phyloP scores from a whole-genome alignment of 2,329 filamentous ascomycete genomes.

The Trichophyton benhamiae region DNA sequence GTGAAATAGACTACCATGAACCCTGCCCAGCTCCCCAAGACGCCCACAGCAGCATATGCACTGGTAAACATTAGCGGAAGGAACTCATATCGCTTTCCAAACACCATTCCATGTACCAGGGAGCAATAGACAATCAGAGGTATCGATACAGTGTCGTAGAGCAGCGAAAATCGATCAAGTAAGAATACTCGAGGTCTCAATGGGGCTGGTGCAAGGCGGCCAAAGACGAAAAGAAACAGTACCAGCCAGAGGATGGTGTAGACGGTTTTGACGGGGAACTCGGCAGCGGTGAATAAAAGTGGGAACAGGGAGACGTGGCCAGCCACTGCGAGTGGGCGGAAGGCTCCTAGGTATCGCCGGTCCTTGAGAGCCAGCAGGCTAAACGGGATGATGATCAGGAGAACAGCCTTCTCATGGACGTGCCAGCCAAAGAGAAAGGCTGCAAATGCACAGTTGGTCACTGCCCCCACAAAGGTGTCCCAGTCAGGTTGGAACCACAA shows the following conservation, averaged over 20 bases:
- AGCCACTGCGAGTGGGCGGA: conserved; percentile 79
- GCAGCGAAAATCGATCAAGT: conserved; percentile 75
- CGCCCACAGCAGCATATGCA: conserved; percentile 85
- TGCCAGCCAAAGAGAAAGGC: conserved; percentile 98
- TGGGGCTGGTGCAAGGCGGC: conserved; percentile 73
- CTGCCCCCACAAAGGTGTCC: conserved; percentile 77
- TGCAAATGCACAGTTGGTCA: conserved; percentile 87
- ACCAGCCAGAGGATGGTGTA: conserved; percentile 92
- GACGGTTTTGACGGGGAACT: conserved; percentile 86
- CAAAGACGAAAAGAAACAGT: conserved; percentile 73
- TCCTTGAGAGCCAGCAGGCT: conserved; percentile 83
- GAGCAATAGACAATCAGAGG: conserved; percentile 84
- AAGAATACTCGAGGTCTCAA: conserved; percentile 71
- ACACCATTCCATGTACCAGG: conserved; percentile 67
- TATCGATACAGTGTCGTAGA: conserved; percentile 83
- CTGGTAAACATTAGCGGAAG: conserved; percentile 95
- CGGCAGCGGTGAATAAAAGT: conserved; percentile 76
- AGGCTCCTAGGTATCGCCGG: conserved; percentile 79
- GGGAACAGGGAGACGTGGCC: conserved; percentile 94
- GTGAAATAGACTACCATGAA: conserved; percentile 86
- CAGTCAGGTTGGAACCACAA: conserved; percentile 70
- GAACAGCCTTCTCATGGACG: conserved; percentile 92
- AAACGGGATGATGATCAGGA: conserved; percentile 90
- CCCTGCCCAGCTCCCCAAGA: conserved; percentile 88
- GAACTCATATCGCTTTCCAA: conserved; percentile 71